Base-by-base conservation (phyloP, 148 eudicot species). In the Mesembryanthemum crystallinum region DNA sequence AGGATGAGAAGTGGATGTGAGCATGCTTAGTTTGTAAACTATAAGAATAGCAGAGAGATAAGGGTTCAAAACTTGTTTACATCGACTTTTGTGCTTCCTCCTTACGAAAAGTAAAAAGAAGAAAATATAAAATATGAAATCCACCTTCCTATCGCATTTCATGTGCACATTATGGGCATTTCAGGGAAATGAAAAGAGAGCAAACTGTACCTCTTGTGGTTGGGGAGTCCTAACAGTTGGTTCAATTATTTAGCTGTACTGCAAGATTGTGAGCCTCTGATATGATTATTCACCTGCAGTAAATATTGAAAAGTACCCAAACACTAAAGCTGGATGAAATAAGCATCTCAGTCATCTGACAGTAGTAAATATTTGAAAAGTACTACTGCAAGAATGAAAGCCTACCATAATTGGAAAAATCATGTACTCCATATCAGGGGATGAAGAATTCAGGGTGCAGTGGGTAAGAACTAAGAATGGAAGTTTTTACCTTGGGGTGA, bases 311-410 rank as follows among this genome's bases (percentile, higher is more conserved):
- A 65, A 65, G 69, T 65, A 65, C 27, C 8, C 1, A 11, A 61
- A 61, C 3, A 8, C 4, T 12, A 12, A 23, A 47, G 23, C 33
- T 64, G 47, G 14, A n/a, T 42, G 25, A 27, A n/a, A 67, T 43
- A 43, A 68, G 71, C 49, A 66, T 37, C 27, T 21, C n/a, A 57
- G 61, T 57, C 27, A 52, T 57, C 59, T 54, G 18, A 1, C 1
- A 18, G 29, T 54, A 21, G 72, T 69, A 29, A 70, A 70, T 20
- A 12, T 70, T 45, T 47, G 73, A 51, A 70, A 70, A 45, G 24
- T 20, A 49, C 2, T 9, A 51, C 25, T 69, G 13, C 6, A 69
- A 27, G 37, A 69, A 27, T 51, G 8, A 30, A 30, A 51, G 24
- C 73, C 60, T 9, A 20, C 42, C 42, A 51, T 70, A 51, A 51